Evolutionary conservation across 768 basidiomycete genomes (phyloP), one percentile per base, ranked within the genome.

Genomic region (Suillus placidus): DNA sequence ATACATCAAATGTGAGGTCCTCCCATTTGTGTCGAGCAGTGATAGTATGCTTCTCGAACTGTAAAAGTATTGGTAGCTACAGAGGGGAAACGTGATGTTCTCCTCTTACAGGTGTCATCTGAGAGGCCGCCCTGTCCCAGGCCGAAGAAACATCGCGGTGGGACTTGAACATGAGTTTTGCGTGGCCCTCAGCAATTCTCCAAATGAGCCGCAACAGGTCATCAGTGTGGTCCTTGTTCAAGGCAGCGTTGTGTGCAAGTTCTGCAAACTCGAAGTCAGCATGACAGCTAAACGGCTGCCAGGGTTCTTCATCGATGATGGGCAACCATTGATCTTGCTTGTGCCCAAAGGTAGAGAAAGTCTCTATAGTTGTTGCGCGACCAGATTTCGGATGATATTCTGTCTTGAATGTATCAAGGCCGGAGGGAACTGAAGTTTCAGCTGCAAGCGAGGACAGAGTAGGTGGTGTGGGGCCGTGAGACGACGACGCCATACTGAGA

Each of bases 331-430:
- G 2, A 10, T 40, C 40, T 26, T 55, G 3, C 34, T 20, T 40
- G 26, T 35, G 30, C 13, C 23, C 35, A 40, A 70, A 73, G 2
- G 70, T 67, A 12, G 67, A 58, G 51, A 74, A 74, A 16, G 37
- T 61, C 14, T 69, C 30, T 37, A 71, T 57, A 4, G 51, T 23
- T 7, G 68, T 49, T 14, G 60, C 26, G 6, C 30, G 45, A 16
- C 64, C 45, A 68, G 67, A 65, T 30, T 64, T 35, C 6, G 68
- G 74, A 54, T 78, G 74, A 54, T 69, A 76, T 34, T 73, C 65
- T 4, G 3, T 52, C 51, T 52, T 52, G 26, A 13, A 65, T 67
- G 51, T 52, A 30, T 52, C 51, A 16, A 52, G 51, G 8, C 8
- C 1, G 2, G 30, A 52, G 51, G 3, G 30, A 49, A 23, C 47